A percentile compares a stretch with the other conserved stretches of the same genome.
phyloP scores from a whole-genome alignment of 176 grass and related monocot species.

The Echinochloa phyllopogon region DNA sequence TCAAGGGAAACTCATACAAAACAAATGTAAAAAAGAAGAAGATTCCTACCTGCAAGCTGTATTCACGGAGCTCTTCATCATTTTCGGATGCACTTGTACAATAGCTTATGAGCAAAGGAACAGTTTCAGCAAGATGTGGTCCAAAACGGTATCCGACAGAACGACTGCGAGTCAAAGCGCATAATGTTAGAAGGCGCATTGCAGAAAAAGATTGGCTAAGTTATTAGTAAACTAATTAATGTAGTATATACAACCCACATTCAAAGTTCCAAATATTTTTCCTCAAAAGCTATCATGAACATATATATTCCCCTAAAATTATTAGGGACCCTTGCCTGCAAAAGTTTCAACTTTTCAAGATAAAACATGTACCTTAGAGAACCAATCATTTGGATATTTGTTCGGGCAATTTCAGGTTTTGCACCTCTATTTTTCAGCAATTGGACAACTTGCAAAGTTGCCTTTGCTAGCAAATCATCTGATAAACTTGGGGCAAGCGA shows the following conservation, averaged over 20 bases:
- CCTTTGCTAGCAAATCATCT: constrained; percentile 92
- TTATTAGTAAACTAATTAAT: not conserved
- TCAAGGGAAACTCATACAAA: constrained; percentile 25
- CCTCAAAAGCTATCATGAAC: not conserved
- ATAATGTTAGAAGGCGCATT: constrained; percentile 8
- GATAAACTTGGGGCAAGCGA: constrained; percentile 91
- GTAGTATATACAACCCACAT: not conserved
- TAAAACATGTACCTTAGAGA: constrained; percentile 82
- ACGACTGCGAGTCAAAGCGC: constrained; percentile 56
- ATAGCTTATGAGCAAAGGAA: constrained; percentile 91
- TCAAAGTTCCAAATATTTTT: not conserved
- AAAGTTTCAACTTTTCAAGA: constrained; percentile 30
- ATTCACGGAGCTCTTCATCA: constrained; percentile 97
- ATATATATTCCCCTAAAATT: constrained; percentile 1
- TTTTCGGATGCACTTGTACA: constrained; percentile 93
- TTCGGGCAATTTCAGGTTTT: constrained; percentile 86
- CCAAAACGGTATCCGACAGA: constrained; percentile 99
- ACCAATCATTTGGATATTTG: constrained; percentile 99
- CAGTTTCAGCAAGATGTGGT: constrained; percentile 84
- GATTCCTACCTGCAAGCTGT: constrained; percentile 83
- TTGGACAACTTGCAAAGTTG: constrained; percentile 71
- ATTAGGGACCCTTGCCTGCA: not conserved
- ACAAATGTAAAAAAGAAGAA: constrained; percentile 8
- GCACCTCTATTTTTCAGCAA: constrained; percentile 75
- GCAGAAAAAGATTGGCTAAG: not conserved